Evolutionary conservation across 2,329 filamentous ascomycete genomes (phyloP).

Genomic region (Colletotrichum magnum): DNA sequence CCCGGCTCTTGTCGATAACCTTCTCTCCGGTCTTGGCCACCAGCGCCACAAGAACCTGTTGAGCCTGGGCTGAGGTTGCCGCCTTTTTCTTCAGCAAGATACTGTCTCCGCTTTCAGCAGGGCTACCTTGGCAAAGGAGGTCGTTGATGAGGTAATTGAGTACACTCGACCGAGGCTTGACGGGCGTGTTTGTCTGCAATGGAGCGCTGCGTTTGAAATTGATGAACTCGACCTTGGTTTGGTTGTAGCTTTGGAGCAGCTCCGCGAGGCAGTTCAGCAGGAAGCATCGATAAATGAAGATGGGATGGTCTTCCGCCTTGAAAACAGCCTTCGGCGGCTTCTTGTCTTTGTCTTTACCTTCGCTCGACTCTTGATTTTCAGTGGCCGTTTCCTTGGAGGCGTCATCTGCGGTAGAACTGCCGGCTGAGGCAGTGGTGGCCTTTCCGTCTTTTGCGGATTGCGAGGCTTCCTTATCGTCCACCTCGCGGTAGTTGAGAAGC

Average conservation of each 20-base stretch:
- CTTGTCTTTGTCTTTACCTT: slow-evolving; percentile 64
- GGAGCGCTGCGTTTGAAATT: slow-evolving; percentile 97
- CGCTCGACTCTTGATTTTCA: slow-evolving; percentile 39
- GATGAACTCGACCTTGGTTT: slow-evolving; percentile 98
- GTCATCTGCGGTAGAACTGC: slow-evolving; percentile 7
- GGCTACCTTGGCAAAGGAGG: slow-evolving; percentile 74
- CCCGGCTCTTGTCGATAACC: slow-evolving; percentile 68
- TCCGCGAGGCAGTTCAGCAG: slow-evolving; percentile 93
- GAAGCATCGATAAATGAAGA: slow-evolving; percentile 97
- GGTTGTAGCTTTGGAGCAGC: slow-evolving; percentile 90
- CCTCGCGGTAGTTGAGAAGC: slow-evolving; percentile 90
- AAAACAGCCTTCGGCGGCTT: slow-evolving; percentile 81
- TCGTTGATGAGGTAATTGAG: slow-evolving; percentile 94
- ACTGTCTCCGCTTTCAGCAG: slow-evolving; percentile 79
- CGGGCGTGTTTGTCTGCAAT: slow-evolving; percentile 85
- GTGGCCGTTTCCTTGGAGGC: slow-evolving; percentile 36
- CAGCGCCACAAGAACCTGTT: slow-evolving; percentile 87
- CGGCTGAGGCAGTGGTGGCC: slow-evolving; percentile 49
- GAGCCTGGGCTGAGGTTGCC: slow-evolving; percentile 88
- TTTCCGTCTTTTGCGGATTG: slow-evolving; percentile 59
- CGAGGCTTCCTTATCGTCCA: slow-evolving; percentile 83
- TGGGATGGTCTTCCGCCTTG: slow-evolving; percentile 93
- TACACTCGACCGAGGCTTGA: slow-evolving; percentile 92
- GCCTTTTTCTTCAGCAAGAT: slow-evolving; percentile 86
- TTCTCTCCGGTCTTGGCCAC: slow-evolving; percentile 90